Base-by-base conservation (phyloP, 257 asterid genomes). In the Osmanthus fragrans region DNA sequence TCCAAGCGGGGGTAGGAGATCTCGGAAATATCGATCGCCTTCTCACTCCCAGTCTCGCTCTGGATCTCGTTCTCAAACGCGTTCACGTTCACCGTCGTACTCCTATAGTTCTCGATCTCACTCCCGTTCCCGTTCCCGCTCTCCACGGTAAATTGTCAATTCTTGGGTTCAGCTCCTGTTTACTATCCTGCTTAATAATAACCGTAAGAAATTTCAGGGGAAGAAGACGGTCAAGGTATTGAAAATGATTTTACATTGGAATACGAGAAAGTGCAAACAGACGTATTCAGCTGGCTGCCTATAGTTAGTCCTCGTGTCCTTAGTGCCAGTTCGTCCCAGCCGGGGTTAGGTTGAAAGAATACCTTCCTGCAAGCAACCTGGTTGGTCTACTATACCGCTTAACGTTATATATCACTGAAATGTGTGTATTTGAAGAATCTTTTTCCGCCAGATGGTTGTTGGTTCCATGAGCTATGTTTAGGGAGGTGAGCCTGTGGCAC, bases 141-240 rank as follows among this genome's bases (percentile, higher is more conserved):
- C 97, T 7, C 98, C 98, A 3, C 70, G 97, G 97, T 94, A 88
- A 73, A 29, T 11, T 45, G 4, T 12, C 21, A 27, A 33, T 33
- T 66, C 16, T 72, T 36, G n/a, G 29, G 19, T 70, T 13, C 2
- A 78, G 74, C 27, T 36, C 25, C 25, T 16, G 11, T 68, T 40
- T 21, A n/a, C 39, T 7, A 75, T 33, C 27, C n/a, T 29, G 67
- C 56, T 39, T 68, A 18, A 77, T 81, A 36, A 85, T 13, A 6
- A 12, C 19, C 69, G 19, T 0, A 7, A 25, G 37, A 16, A 36
- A 18, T 74, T 72, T 78, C 94, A 94, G 98, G 92, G 80, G 70
- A 80, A 83, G 75, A 67, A 90, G 94, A 74, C 84, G 91, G 70
- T 74, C 97, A 2, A 89, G 96, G 85, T 56, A 90, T 82, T 89